Base-by-base conservation (phyloP, 768 basidiomycete genomes). In the Lentinus brumalis region DNA sequence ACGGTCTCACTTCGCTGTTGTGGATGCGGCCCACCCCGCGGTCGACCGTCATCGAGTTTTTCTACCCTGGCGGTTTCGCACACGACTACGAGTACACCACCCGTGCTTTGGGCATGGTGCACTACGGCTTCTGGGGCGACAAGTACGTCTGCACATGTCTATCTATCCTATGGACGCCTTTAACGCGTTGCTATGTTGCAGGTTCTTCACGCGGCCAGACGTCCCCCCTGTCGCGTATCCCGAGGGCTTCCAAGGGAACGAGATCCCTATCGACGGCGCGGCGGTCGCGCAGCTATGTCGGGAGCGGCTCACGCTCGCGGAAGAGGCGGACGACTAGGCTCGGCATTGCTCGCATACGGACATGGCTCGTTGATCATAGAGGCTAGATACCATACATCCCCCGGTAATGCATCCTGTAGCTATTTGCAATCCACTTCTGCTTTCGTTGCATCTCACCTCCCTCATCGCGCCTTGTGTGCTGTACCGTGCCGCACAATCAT, bases 11-110 rank as follows among this genome's bases (percentile, higher is more conserved):
- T 0, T 83, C 92, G 31, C 81, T 96, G 0, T 71, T 97, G 5
- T 97, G 94, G 94, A 97, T 96, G 95, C 88, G 90, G 26, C 90
- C 92, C 2, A 85, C 83, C 3, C 86, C 87, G 5, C 80, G 88
- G 16, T 83, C 92, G 35, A 94, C 95, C 0, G 93, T 97, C 35
- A 92, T 96, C 70, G 95, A 97, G 69, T 94, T 97, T 75, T 95
- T 94, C 74, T 92, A 80, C 73, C 89, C 89, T 0, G 81, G 81
- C 44, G 93, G 94, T 3, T 95, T 95, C 70, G 91, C 94, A 11
- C 82, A 85, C 64, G 93, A 95, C 71, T 95, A 95, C 69, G 86
- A 92, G 71, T 92, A 84, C 61, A 91, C 89, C 1, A 78, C 90
- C 0, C 82, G 87, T n/a, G 87, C 90, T 0, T 75, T 96, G 2